Conservation (phyloP, 257 asterid genomes). For the Scutellaria barbata region DNA sequence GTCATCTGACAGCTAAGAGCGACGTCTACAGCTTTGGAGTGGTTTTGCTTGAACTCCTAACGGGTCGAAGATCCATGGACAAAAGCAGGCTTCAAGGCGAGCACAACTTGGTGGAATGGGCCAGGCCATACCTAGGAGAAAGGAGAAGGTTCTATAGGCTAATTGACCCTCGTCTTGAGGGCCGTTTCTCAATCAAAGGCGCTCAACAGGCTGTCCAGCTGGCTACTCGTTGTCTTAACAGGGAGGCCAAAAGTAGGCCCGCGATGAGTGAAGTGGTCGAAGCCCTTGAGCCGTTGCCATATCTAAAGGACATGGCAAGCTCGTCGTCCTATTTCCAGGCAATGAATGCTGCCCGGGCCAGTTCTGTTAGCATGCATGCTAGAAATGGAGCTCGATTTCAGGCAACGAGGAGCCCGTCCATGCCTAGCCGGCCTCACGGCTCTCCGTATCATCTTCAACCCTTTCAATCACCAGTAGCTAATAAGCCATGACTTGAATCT, state of each 20-base stretch:
- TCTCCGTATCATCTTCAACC: conserved; percentile 51
- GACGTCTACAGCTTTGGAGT: conserved; percentile 90
- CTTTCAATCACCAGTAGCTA: conserved; percentile 53
- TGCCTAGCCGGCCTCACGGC: conserved; percentile 47
- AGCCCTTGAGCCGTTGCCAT: conserved; percentile 63
- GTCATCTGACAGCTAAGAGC: conserved; percentile 79
- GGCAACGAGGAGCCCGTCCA: conserved; percentile 50
- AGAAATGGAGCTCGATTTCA: conserved; percentile 48
- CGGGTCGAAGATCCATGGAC: conserved; percentile 78
- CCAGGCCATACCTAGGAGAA: conserved; percentile 64
- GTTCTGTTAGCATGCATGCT: conserved; percentile 27
- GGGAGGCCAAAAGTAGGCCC: conserved; percentile 69
- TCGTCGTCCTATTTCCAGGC: conserved; percentile 69
- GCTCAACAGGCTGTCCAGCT: conserved; percentile 63
- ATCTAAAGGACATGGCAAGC: conserved; percentile 62
- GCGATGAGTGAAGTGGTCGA: conserved; percentile 78
- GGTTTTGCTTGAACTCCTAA: conserved; percentile 70
- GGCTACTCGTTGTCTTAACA: conserved; percentile 77
- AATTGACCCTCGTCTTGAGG: conserved; percentile 74
- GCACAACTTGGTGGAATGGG: conserved; percentile 80
- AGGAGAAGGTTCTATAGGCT: conserved; percentile 58
- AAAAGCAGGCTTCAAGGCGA: conserved; percentile 62
- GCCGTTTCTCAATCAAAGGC: conserved; percentile 68
- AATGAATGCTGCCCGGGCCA: conserved; percentile 48
- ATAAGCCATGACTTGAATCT: conserved; percentile 26